phyloP scores from a whole-genome alignment of 2,329 filamentous ascomycete genomes.

The Amauroascus verrucosus region DNA sequence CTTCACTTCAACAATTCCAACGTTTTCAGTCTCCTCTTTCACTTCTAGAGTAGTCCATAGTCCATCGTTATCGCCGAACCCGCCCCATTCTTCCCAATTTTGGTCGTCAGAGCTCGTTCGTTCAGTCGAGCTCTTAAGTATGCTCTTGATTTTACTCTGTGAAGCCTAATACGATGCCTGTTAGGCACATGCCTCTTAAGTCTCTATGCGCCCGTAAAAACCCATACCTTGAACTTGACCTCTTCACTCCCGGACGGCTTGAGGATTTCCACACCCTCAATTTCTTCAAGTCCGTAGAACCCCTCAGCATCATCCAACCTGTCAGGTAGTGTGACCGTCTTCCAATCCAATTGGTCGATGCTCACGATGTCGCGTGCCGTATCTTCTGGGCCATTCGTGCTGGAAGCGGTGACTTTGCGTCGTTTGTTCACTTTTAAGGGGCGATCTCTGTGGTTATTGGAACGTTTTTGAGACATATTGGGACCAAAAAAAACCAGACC shows the following conservation, averaged over 20 bases:
- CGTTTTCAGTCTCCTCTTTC: background rate
- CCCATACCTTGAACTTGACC: conserved; percentile 33
- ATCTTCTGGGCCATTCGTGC: conserved; percentile 16
- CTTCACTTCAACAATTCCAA: conserved; percentile 19
- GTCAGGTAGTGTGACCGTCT: conserved; percentile 58
- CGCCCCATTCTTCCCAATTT: conserved; percentile 52
- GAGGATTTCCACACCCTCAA: conserved; percentile 82
- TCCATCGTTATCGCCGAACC: conserved; percentile 47
- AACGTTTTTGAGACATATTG: conserved; percentile 25
- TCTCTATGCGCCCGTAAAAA: background rate
- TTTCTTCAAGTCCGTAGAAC: conserved; percentile 83
- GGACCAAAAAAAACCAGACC: background rate
- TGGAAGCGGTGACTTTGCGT: conserved; percentile 23
- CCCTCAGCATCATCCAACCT: conserved; percentile 82
- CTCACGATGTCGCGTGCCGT: conserved; percentile 25
- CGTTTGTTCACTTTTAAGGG: conserved; percentile 28
- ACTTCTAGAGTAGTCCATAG: background rate
- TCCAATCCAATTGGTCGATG: conserved; percentile 51
- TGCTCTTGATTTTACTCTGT: conserved; percentile 23
- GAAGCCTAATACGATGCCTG: conserved; percentile 23
- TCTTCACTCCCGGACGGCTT: conserved; percentile 46
- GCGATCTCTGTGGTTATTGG: conserved; percentile 25
- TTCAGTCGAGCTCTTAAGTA: conserved; percentile 18
- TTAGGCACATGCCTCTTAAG: conserved; percentile 1
- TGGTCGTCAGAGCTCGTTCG: conserved; percentile 17